These are phyloP conservation scores for Inga oerstediana DNA, from an alignment of 306 rosid genomes.

Conservation along the genomic window DNA sequence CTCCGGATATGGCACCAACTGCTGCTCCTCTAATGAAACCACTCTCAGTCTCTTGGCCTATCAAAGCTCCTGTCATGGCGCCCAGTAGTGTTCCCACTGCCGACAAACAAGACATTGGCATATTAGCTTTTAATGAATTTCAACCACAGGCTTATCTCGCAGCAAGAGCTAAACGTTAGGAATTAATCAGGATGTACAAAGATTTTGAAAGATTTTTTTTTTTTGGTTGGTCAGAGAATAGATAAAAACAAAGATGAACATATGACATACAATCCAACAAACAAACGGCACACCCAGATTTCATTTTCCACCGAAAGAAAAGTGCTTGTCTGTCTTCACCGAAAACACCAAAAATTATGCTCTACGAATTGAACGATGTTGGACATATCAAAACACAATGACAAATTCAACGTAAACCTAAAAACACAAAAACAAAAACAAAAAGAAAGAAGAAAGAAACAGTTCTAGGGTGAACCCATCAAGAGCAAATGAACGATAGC, in stretches of 20 bases:
- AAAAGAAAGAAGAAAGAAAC: no score
- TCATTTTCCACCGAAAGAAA: conserved; percentile 22
- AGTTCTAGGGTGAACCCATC: neutral
- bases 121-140: conserved; percentile 8
- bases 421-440: neutral
- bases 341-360: conserved; percentile 12
- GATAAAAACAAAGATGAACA: conserved; percentile 19
- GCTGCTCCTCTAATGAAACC: conserved; percentile 99
- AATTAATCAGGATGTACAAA: neutral
- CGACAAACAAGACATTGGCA: conserved; percentile 39
- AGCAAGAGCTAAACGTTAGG: neutral
- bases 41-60: conserved; percentile 98
- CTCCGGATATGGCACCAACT: conserved; percentile 98
- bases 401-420: conserved; percentile 22
- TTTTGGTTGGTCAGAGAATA: neutral
- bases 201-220: conserved; percentile 14
- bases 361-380: neutral
- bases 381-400: conserved; percentile 23
- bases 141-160: conserved; percentile 1
- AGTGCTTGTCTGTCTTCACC: conserved; percentile 22
- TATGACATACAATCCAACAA: conserved; percentile 34
- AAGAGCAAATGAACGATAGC: conserved; percentile 11
- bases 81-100: conserved; percentile 95
- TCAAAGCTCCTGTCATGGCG: conserved; percentile 97
- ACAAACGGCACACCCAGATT: conserved; percentile 35